phyloP scores from a whole-genome alignment of 2,329 filamentous ascomycete species.

The Exophiala sideris region DNA sequence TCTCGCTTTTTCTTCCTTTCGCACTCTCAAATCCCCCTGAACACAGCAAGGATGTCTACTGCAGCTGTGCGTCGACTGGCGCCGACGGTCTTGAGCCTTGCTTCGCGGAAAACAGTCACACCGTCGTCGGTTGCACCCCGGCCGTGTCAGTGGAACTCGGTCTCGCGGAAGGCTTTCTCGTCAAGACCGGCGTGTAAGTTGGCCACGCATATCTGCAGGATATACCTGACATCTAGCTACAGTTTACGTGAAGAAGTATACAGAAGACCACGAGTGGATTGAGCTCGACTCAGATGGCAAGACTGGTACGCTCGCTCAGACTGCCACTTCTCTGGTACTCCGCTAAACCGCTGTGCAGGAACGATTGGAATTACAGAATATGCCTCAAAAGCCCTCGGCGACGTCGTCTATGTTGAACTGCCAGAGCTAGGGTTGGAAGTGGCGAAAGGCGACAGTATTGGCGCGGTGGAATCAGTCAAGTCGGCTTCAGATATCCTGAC shows the following conservation, averaged over 20 bases:
- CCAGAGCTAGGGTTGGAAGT: constrained; percentile 69
- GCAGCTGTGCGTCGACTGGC: constrained; percentile 12
- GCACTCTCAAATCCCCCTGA: background rate
- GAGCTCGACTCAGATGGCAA: constrained; percentile 80
- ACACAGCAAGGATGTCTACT: constrained; percentile 11
- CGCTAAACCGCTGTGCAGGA: constrained; percentile 39
- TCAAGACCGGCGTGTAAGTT: constrained; percentile 18
- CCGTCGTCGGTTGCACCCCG: constrained; percentile 3
- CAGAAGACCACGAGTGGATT: constrained; percentile 97
- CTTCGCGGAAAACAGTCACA: constrained; percentile 1
- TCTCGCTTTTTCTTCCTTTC: background rate
- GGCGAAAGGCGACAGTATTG: constrained; percentile 75
- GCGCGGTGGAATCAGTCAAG: constrained; percentile 97
- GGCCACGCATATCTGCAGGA: background rate
- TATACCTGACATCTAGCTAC: background rate
- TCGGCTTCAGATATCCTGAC: constrained; percentile 96
- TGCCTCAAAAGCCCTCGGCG: constrained; percentile 86
- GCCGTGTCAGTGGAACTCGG: constrained; percentile 3
- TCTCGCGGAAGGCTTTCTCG: constrained; percentile 15
- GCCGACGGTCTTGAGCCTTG: constrained; percentile 13
- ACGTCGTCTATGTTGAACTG: constrained; percentile 96
- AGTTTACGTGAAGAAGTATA: constrained; percentile 71
- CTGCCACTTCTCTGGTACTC: constrained; percentile 19
- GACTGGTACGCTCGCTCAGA: constrained; percentile 54
- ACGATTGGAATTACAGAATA: constrained; percentile 84